Percentiles rank a stretch among this genome's conserved stretches.
These are phyloP conservation scores for Podospora bellae-mahoneyi DNA, from an alignment of 495 filamentous ascomycete genomes.

Conservation along the genomic window DNA sequence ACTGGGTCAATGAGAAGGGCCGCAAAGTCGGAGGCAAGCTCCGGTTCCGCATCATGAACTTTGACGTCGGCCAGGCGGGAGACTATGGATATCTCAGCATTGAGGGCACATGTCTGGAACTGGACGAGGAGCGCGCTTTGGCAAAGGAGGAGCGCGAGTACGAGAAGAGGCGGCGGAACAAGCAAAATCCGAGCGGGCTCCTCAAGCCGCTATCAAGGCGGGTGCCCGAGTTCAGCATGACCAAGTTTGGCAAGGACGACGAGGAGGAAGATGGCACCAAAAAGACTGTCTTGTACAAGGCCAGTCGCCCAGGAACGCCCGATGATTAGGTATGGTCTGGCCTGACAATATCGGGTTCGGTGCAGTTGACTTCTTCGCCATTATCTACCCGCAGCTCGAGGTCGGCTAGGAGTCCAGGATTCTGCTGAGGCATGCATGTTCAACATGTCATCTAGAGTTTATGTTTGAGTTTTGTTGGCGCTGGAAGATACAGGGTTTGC, in stretches of 20 bases:
- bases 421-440: not conserved
- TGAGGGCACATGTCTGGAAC: slow-evolving; percentile 46
- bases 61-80: slow-evolving; percentile 47
- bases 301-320: slow-evolving; percentile 35
- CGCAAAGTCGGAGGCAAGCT: slow-evolving; percentile 41
- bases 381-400: slow-evolving; percentile 6
- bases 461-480: not conserved
- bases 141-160: slow-evolving; percentile 36
- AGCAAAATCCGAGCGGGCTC: slow-evolving; percentile 30
- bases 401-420: slow-evolving; percentile 1
- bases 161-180: slow-evolving; percentile 32
- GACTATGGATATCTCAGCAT: slow-evolving; percentile 49
- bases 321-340: slow-evolving; percentile 39
- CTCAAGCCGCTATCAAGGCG: slow-evolving; percentile 37
- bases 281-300: slow-evolving; percentile 32
- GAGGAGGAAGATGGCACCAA: slow-evolving; percentile 35
- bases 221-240: slow-evolving; percentile 48
- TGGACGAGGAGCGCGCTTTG: slow-evolving; percentile 41
- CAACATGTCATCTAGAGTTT: not conserved
- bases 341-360: slow-evolving; percentile 24
- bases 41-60: slow-evolving; percentile 50
- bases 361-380: slow-evolving; percentile 17
- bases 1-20: slow-evolving; percentile 43
- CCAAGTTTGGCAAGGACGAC: slow-evolving; percentile 44
- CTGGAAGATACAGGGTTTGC: not conserved